Percentiles rank a stretch among this genome's conserved stretches.
phyloP scores from a whole-genome alignment of 768 basidiomycete genomes.

The Cystobasidium ongulense region DNA sequence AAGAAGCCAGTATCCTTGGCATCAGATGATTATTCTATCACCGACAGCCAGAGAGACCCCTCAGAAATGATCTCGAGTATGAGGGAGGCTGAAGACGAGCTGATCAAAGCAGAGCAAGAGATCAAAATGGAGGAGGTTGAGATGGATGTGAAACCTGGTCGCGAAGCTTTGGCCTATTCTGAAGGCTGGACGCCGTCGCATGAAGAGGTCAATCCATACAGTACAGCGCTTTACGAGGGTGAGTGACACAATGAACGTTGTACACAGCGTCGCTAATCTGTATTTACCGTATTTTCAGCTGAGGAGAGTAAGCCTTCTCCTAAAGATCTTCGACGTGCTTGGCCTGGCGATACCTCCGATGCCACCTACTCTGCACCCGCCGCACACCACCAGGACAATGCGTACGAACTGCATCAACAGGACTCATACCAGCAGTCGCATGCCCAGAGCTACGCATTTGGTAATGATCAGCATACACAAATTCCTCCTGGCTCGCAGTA shows the following conservation, averaged over 20 bases:
- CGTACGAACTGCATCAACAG: background rate
- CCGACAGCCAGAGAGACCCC: background rate
- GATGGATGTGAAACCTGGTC: background rate
- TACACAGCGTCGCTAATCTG: too few species aligned
- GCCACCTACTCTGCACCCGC: too few species aligned
- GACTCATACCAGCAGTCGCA: background rate
- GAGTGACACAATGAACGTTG: background rate
- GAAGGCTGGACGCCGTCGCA: background rate
- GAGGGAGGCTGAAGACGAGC: background rate
- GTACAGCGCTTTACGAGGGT: background rate
- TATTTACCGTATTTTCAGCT: background rate
- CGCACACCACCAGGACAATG: background rate
- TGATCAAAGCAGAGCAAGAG: background rate
- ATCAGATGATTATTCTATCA: background rate
- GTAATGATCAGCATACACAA: background rate
- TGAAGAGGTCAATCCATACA: background rate
- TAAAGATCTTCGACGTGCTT: background rate
- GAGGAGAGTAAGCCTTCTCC: background rate
- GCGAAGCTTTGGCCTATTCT: background rate
- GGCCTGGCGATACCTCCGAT: background rate
- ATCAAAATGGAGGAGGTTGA: constrained; percentile 4
- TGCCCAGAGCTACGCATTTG: background rate
- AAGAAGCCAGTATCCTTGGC: background rate
- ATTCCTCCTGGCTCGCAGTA: background rate
- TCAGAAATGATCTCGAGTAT: background rate